Evolutionary conservation across 2,329 filamentous ascomycete genomes (phyloP).

Genomic region (Pseudogymnoascus pannorum): DNA sequence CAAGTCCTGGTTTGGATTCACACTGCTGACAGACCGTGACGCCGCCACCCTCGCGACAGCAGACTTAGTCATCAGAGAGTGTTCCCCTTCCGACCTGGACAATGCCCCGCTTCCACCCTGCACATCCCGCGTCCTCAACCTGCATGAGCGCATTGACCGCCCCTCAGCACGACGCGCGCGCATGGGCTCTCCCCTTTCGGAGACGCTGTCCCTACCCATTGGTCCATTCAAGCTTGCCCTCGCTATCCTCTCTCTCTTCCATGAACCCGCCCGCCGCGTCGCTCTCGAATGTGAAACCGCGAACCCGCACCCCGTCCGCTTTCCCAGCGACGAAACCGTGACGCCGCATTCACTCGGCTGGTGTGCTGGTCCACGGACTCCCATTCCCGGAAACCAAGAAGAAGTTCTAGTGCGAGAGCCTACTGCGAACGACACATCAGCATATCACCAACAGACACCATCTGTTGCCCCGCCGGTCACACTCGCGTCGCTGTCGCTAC

Average conservation of each 20-base stretch:
- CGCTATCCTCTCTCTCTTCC: conserved; percentile 19
- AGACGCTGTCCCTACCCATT: conserved; percentile 17
- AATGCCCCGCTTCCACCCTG: background rate
- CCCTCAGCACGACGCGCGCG: background rate
- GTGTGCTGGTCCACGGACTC: background rate
- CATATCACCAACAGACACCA: background rate
- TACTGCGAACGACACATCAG: background rate
- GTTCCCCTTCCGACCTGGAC: background rate
- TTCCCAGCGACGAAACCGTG: background rate
- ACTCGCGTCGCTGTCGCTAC: background rate
- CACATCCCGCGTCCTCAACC: conserved; percentile 16
- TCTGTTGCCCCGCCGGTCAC: background rate
- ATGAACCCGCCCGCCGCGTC: background rate
- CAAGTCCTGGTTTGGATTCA: conserved; percentile 24
- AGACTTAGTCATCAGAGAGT: conserved; percentile 20
- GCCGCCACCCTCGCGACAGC: conserved; percentile 8
- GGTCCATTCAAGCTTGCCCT: conserved; percentile 25
- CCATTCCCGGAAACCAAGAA: background rate
- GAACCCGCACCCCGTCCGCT: conserved; percentile 1
- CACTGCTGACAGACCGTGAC: conserved; percentile 8
- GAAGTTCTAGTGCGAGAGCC: background rate
- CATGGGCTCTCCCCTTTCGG: background rate
- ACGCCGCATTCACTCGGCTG: background rate
- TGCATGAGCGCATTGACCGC: conserved; percentile 18
- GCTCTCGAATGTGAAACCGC: background rate